Evolutionary conservation across 441 rosid species (phyloP).

Genomic region (Populus trichocarpa): DNA sequence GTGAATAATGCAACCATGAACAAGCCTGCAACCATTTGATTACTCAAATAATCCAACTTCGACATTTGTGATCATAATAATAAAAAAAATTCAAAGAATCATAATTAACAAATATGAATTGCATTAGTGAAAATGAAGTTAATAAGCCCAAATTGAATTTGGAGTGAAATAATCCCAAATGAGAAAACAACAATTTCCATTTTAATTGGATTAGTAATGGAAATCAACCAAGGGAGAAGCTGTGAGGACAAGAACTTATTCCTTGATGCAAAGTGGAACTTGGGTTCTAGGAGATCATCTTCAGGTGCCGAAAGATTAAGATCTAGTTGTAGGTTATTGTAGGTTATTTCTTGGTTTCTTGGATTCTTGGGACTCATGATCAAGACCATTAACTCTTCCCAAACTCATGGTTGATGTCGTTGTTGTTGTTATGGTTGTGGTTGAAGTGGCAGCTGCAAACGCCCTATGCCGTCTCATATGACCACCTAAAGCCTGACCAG

Average conservation of each 20-base stretch:
- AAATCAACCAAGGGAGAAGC: constrained; percentile 82
- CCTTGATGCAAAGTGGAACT: constrained; percentile 28
- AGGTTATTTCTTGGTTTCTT: constrained; percentile 50
- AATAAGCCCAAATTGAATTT: constrained; percentile 13
- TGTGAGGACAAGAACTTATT: constrained; percentile 52
- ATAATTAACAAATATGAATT: constrained; percentile 11
- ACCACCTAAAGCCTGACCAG: constrained; percentile 95
- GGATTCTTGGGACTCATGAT: constrained; percentile 26
- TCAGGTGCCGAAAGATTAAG: constrained; percentile 93
- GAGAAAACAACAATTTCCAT: not conserved
- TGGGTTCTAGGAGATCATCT: constrained; percentile 42
- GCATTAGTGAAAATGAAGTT: constrained; percentile 13
- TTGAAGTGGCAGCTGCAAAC: constrained; percentile 20
- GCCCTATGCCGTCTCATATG: constrained; percentile 91
- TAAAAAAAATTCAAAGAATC: constrained; percentile 17
- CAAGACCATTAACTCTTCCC: constrained; percentile 27
- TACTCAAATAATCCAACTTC: not conserved
- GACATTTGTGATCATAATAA: not conserved
- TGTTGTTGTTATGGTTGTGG: constrained; percentile 18
- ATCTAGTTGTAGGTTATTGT: constrained; percentile 61
- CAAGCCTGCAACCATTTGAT: not conserved
- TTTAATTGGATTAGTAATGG: constrained; percentile 52
- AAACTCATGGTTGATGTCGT: constrained; percentile 17
- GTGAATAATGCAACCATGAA: not conserved
- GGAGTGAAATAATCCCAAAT: not conserved